Evolutionary conservation across 2,329 filamentous ascomycete genomes (phyloP).

Genomic region (Phaeomoniella chlamydospora): DNA sequence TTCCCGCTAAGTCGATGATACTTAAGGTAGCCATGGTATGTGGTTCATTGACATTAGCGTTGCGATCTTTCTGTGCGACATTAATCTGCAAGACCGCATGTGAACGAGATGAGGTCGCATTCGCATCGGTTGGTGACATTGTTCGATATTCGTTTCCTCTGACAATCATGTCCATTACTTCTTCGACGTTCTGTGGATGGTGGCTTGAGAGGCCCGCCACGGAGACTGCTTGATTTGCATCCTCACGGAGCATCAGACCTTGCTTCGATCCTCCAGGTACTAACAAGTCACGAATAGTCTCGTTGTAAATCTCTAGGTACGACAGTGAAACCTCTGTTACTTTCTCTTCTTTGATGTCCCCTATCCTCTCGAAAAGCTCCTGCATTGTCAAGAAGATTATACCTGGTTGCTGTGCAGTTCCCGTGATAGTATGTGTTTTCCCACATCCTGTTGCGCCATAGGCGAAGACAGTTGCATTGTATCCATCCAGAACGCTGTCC

Average conservation of each 20-base stretch:
- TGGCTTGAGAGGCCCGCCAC: conserved; percentile 86
- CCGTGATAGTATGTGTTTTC: conserved; percentile 95
- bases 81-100: conserved; percentile 98
- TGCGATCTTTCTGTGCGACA: conserved; percentile 82
- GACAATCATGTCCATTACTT: conserved; percentile 99
- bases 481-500: conserved; percentile 89
- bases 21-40: conserved; percentile 97
- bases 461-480: conserved; percentile 97
- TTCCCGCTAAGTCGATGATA: conserved; percentile 94
- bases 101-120: conserved; percentile 91
- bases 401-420: conserved; percentile 79
- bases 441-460: conserved; percentile 96
- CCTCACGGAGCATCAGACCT: conserved; percentile 83
- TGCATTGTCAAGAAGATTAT: conserved; percentile 99
- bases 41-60: conserved; percentile 81
- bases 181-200: conserved; percentile 75
- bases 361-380: conserved; percentile 91
- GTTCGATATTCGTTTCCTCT: conserved; percentile 87
- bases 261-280: conserved; percentile 72
- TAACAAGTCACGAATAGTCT: conserved; percentile 89
- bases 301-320: conserved; percentile 97
- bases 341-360: conserved; percentile 75
- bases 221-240: conserved; percentile 83
- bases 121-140: conserved; percentile 92
- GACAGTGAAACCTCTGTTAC: conserved; percentile 80